These are phyloP conservation scores for Pleurotus salmoneostramineus DNA, from an alignment of 768 basidiomycete genomes.

Conservation along the genomic window DNA sequence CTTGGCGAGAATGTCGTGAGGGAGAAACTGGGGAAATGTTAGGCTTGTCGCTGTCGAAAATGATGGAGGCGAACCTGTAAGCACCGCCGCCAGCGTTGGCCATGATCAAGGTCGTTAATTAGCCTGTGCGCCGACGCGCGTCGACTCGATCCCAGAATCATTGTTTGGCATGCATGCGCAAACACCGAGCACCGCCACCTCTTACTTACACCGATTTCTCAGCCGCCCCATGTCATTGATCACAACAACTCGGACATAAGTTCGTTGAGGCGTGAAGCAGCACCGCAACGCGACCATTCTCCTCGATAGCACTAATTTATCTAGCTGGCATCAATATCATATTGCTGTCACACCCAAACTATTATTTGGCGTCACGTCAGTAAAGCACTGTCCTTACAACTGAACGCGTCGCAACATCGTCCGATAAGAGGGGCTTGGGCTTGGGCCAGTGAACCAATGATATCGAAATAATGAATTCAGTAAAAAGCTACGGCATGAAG, in stretches of 20 bases:
- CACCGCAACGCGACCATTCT: no score
- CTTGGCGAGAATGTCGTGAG: constrained; percentile 99
- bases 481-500: constrained; percentile 92
- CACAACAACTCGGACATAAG: background rate
- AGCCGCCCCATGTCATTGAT: background rate
- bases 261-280: no score
- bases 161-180: background rate
- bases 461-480: constrained; percentile 29
- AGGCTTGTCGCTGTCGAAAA: background rate
- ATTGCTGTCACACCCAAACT: no score
- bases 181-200: background rate
- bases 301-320: no score
- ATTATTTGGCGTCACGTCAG: no score
- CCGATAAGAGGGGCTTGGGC: no score
- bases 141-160: background rate
- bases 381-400: no score
- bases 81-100: constrained; percentile 81
- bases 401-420: no score
- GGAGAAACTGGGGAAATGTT: constrained; percentile 70
- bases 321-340: no score
- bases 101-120: constrained; percentile 34
- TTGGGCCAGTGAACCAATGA: no score
- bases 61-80: constrained; percentile 50
- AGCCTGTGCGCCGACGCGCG: background rate
- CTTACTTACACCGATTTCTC: background rate